These are phyloP conservation scores for Stagonosporopsis tanaceti DNA, from an alignment of 2,329 filamentous ascomycete genomes.

Conservation along the genomic window DNA sequence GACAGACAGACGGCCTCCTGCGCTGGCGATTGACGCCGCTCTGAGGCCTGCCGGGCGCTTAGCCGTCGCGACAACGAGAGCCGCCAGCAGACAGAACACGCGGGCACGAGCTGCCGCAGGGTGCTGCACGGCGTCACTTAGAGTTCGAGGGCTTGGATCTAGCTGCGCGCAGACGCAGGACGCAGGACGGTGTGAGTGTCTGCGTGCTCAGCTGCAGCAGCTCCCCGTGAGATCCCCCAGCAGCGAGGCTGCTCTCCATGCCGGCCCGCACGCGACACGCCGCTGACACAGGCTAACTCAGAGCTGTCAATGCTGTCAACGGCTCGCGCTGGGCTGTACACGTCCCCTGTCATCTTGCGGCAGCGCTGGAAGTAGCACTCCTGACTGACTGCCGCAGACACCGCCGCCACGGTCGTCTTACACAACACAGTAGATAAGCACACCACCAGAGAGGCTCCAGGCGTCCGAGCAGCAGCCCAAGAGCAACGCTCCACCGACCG, in stretches of 20 bases:
- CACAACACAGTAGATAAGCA: too few species aligned
- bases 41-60: constrained; percentile 14
- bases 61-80: constrained; percentile 13
- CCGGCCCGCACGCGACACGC: constrained; percentile 4
- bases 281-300: constrained; percentile 12
- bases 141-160: background rate
- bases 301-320: constrained; percentile 9
- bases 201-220: constrained; percentile 5
- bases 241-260: constrained; percentile 5
- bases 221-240: background rate
- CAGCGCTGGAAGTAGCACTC: background rate
- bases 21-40: background rate
- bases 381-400: background rate
- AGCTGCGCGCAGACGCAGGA: background rate
- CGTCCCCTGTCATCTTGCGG: background rate
- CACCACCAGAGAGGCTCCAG: background rate
- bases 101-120: constrained; percentile 7
- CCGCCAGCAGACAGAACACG: background rate
- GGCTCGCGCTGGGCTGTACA: background rate
- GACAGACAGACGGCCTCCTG: background rate
- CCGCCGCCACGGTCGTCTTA: background rate
- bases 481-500: background rate
- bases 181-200: constrained; percentile 1
- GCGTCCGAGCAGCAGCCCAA: too few species aligned
- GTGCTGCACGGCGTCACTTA: background rate